phyloP scores from a whole-genome alignment of 257 asterid genomes.

The Solanum sejunctum region DNA sequence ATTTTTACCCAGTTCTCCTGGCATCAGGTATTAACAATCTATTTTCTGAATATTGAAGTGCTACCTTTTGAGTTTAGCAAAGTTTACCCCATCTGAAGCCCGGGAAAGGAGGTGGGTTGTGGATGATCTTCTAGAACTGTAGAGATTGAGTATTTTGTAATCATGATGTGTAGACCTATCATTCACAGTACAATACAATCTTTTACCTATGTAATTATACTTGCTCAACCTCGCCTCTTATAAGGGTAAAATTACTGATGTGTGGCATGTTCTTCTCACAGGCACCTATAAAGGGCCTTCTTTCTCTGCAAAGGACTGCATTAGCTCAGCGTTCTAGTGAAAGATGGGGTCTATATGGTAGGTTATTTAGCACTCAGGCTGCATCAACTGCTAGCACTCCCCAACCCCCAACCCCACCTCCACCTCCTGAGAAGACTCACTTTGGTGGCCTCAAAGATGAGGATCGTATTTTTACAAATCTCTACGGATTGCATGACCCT shows the following conservation, averaged over 20 bases:
- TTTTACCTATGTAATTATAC: neutral
- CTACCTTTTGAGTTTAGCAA: neutral
- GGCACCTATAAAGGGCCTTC: conserved; percentile 70
- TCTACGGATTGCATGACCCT: conserved; percentile 87
- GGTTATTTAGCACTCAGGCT: conserved; percentile 72
- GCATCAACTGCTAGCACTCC: conserved; percentile 61
- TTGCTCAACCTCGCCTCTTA: neutral
- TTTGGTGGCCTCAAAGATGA: conserved; percentile 96
- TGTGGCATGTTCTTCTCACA: conserved; percentile 18
- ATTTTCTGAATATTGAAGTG: neutral
- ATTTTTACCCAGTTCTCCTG: neutral
- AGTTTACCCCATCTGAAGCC: neutral
- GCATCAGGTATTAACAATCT: neutral
- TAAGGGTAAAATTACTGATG: neutral
- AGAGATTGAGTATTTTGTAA: neutral
- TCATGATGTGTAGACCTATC: neutral
- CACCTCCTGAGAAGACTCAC: conserved; percentile 95
- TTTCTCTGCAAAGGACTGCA: conserved; percentile 46
- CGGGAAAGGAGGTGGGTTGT: neutral
- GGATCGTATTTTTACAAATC: conserved; percentile 92
- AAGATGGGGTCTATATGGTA: conserved; percentile 34
- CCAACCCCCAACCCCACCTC: conserved; percentile 87
- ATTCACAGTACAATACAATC: neutral
- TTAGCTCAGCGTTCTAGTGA: conserved; percentile 30
- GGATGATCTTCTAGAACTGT: neutral